A percentile compares a stretch with the other conserved stretches of the same genome.
Evolutionary conservation across 257 asterid genomes (phyloP).

Genomic region (Capsicum baccatum): DNA sequence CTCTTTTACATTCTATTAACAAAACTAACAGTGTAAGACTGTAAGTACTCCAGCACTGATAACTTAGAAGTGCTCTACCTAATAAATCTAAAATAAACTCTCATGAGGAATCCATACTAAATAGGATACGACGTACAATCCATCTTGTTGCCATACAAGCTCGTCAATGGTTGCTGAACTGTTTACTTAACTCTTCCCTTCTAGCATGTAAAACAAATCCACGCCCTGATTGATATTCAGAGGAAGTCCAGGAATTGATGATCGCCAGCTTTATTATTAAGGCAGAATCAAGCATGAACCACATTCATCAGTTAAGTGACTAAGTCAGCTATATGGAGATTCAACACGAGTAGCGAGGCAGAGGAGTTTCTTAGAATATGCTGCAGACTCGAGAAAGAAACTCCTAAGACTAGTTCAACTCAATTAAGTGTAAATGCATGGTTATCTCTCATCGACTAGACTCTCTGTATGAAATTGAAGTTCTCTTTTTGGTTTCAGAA

Average conservation of each 20-base stretch:
- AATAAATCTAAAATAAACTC: neutral
- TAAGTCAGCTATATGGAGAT: constrained; percentile 2
- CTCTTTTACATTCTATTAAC: neutral
- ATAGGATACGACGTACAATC: neutral
- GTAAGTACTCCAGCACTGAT: neutral
- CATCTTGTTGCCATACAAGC: neutral
- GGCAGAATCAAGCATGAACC: constrained; percentile 12
- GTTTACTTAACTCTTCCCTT: neutral
- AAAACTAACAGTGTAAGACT: neutral
- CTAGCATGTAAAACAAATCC: neutral
- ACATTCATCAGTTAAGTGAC: neutral
- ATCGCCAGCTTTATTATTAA: neutral
- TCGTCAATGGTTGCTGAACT: neutral
- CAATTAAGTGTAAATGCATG: neutral
- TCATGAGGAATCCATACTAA: neutral
- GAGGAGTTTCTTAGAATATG: constrained; percentile 2
- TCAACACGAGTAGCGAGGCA: neutral
- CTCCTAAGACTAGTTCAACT: constrained; percentile 12
- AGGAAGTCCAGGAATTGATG: neutral
- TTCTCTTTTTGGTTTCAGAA: neutral
- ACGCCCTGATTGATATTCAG: neutral
- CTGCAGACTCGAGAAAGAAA: neutral
- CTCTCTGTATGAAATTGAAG: constrained; percentile 11
- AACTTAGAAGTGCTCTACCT: constrained; percentile 6
- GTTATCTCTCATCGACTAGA: neutral